These are phyloP conservation scores for Limonium bicolor DNA, from an alignment of 148 eudicot genomes.

Conservation along the genomic window DNA sequence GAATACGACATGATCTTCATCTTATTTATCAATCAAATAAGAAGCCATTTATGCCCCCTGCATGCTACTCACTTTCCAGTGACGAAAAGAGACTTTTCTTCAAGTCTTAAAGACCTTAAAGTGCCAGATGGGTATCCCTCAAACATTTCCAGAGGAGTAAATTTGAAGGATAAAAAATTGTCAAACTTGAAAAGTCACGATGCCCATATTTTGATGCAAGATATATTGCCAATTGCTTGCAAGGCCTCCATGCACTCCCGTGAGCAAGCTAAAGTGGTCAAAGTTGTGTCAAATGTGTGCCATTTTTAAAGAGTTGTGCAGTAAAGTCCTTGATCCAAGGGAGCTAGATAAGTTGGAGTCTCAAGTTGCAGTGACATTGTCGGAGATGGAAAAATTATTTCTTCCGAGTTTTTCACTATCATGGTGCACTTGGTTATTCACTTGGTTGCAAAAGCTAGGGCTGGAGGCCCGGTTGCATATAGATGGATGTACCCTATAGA, in stretches of 20 bases:
- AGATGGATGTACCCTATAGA: slow-evolving; percentile 11
- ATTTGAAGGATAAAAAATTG: slow-evolving; percentile 1
- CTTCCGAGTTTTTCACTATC: slow-evolving; percentile 5
- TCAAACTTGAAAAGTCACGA: slow-evolving; percentile 7
- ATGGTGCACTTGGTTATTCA: no score
- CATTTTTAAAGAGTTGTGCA: slow-evolving; percentile 4
- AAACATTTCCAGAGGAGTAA: slow-evolving; percentile 4
- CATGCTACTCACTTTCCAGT: background rate
- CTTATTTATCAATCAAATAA: background rate
- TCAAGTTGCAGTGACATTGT: slow-evolving; percentile 1
- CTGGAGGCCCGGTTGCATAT: slow-evolving; percentile 6
- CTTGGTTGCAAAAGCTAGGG: slow-evolving; percentile 3
- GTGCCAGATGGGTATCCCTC: slow-evolving; percentile 7
- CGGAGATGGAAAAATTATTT: slow-evolving; percentile 7
- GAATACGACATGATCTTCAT: background rate
- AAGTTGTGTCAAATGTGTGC: background rate
- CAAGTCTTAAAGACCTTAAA: slow-evolving; percentile 1
- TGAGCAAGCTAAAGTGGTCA: background rate
- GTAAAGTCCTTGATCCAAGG: background rate
- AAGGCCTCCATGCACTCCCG: no score
- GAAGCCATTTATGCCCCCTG: background rate
- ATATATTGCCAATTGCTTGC: background rate
- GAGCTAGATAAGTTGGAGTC: background rate
- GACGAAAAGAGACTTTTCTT: slow-evolving; percentile 6
- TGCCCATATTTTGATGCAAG: slow-evolving; percentile 1